Evolutionary conservation across 208 protist species (phyloP).

Genomic region (Leptomonas pyrrhocoris): DNA sequence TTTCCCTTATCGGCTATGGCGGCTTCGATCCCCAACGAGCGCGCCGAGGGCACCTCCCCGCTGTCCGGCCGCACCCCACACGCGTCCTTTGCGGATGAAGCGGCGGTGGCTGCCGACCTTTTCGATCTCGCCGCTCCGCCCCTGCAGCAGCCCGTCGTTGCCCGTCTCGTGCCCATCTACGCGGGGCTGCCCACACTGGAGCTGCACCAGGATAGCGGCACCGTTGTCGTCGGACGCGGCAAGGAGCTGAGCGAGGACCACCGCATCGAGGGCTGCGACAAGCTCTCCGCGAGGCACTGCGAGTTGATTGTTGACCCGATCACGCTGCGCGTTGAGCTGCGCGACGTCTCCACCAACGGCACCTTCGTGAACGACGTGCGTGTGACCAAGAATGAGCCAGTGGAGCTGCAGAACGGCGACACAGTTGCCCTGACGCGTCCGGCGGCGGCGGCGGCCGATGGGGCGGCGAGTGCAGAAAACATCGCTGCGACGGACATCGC

Average conservation of each 20-base stretch:
- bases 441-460: neutral
- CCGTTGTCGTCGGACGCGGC: constrained; percentile 63
- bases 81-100: constrained; percentile 18
- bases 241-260: constrained; percentile 66
- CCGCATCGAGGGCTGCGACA: constrained; percentile 52
- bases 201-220: constrained; percentile 49
- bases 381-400: constrained; percentile 37
- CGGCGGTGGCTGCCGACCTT: constrained; percentile 51
- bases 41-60: constrained; percentile 10
- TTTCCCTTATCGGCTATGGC: constrained; percentile 3
- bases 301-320: constrained; percentile 60
- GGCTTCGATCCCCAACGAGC: neutral
- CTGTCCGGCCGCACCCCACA: neutral
- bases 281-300: constrained; percentile 79
- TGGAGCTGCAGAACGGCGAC: constrained; percentile 65
- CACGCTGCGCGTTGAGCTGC: constrained; percentile 55
- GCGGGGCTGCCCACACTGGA: constrained; percentile 22
- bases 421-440: constrained; percentile 48
- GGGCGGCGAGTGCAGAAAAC: too few relatives aligned
- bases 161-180: constrained; percentile 63
- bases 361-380: constrained; percentile 78
- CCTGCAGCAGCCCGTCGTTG: constrained; percentile 66
- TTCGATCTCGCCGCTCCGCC: constrained; percentile 81
- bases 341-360: constrained; percentile 81
- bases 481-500: neutral